A percentile compares a stretch with the other conserved stretches of the same genome.
Conservation (phyloP, 2,329 filamentous ascomycete species). For the Oidium heveae region DNA sequence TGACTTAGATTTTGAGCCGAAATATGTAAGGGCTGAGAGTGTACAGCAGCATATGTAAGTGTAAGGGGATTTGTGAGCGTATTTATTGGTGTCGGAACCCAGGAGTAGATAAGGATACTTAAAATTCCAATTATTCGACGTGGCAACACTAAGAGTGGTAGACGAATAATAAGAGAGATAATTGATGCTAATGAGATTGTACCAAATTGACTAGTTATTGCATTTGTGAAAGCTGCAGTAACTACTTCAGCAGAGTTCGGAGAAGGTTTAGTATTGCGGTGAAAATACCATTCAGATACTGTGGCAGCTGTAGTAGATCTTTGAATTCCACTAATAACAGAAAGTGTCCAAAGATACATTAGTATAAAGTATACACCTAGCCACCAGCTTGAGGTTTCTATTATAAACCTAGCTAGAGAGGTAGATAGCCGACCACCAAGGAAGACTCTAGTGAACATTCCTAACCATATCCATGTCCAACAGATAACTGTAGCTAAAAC, state of each 20-base stretch:
- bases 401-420: constrained; percentile 39
- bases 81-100: constrained; percentile 66
- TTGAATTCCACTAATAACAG: constrained; percentile 69
- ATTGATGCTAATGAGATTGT: constrained; percentile 77
- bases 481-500: constrained; percentile 50
- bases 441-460: constrained; percentile 90
- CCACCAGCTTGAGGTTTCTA: constrained; percentile 82
- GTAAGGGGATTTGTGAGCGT: constrained; percentile 77
- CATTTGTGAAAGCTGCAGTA: constrained; percentile 56
- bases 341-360: constrained; percentile 87
- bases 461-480: constrained; percentile 92
- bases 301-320: constrained; percentile 80
- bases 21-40: constrained; percentile 56
- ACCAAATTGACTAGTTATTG: constrained; percentile 67
- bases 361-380: constrained; percentile 77
- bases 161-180: constrained; percentile 51
- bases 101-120: constrained; percentile 44
- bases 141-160: constrained; percentile 68
- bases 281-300: constrained; percentile 97
- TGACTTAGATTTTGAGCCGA: constrained; percentile 60
- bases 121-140: constrained; percentile 37
- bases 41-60: constrained; percentile 80
- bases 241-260: constrained; percentile 63
- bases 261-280: constrained; percentile 50
- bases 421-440: constrained; percentile 67